A percentile compares a stretch with the other conserved stretches of the same genome.
Evolutionary conservation across 257 asterid species (phyloP).

Genomic region (Apocynum venetum): DNA sequence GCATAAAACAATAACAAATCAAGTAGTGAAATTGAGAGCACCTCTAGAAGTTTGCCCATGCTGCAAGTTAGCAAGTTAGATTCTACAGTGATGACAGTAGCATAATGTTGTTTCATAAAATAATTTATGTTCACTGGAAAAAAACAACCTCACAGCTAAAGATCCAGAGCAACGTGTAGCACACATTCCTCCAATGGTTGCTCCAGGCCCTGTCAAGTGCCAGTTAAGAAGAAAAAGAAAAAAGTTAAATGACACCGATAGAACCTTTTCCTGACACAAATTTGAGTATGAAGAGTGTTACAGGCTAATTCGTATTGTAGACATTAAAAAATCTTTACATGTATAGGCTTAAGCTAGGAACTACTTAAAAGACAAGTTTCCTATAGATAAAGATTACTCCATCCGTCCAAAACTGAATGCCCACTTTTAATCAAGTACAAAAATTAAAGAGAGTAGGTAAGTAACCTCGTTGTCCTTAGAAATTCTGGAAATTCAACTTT

Average conservation of each 20-base stretch:
- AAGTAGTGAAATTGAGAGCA: background rate
- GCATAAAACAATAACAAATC: background rate
- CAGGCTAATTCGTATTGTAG: background rate
- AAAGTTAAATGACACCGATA: background rate
- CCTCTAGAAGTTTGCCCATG: background rate
- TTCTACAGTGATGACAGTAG: background rate
- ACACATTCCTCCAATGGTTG: constrained; percentile 99
- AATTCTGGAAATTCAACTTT: too few relatives aligned
- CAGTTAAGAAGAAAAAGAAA: background rate
- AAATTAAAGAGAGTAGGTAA: background rate
- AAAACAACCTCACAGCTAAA: constrained; percentile 86
- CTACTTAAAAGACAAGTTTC: background rate
- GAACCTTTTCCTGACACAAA: background rate
- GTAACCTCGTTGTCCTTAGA: background rate
- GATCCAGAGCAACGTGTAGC: constrained; percentile 99
- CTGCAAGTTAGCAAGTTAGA: background rate
- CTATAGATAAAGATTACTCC: background rate
- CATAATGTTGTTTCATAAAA: background rate
- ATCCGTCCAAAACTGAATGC: too few relatives aligned
- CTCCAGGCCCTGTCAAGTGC: constrained; percentile 85
- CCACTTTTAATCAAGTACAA: background rate
- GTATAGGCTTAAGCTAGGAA: background rate
- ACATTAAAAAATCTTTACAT: background rate
- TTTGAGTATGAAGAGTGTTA: background rate
- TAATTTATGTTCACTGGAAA: background rate